Evolutionary conservation across 495 filamentous ascomycete species (phyloP).

Genomic region (Annulohypoxylon nitens): DNA sequence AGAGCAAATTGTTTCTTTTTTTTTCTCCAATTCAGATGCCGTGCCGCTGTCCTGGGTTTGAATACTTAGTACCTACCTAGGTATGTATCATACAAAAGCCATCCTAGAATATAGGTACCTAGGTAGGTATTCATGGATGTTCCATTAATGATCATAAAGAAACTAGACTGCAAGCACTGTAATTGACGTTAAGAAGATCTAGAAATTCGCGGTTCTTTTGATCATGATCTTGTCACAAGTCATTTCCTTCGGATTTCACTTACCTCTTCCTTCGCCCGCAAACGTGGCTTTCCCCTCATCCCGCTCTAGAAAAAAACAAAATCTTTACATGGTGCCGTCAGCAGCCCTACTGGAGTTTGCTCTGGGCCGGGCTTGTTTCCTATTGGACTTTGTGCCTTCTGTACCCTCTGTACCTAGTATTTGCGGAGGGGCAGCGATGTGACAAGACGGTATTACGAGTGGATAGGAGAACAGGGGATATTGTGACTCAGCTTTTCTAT

Average conservation of each 20-base stretch:
- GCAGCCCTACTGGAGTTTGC: slow-evolving; percentile 35
- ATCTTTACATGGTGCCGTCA: slow-evolving; percentile 16
- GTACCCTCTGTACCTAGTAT: too few relatives aligned
- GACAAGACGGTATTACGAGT: slow-evolving; percentile 29
- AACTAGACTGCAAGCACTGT: not conserved
- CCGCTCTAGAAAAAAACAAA: slow-evolving; percentile 5
- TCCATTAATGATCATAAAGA: not conserved
- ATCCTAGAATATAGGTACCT: not conserved
- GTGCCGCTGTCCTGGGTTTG: not conserved
- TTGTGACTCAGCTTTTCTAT: slow-evolving; percentile 26
- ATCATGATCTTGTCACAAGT: slow-evolving; percentile 9
- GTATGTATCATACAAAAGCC: not conserved
- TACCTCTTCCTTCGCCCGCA: not conserved
- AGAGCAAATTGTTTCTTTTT: too few relatives aligned
- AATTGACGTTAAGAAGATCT: not conserved
- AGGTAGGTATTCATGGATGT: not conserved
- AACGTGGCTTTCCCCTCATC: slow-evolving; percentile 14
- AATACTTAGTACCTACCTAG: not conserved
- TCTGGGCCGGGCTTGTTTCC: slow-evolving; percentile 27
- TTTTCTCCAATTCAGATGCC: too few relatives aligned
- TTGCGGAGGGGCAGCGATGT: slow-evolving; percentile 29
- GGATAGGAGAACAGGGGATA: slow-evolving; percentile 32
- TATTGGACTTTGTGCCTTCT: slow-evolving; percentile 27
- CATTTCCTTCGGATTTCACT: slow-evolving; percentile 6
- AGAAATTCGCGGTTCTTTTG: not conserved